Evolutionary conservation across 305 asterid species (phyloP).

Genomic region (Solanum hybrid): DNA sequence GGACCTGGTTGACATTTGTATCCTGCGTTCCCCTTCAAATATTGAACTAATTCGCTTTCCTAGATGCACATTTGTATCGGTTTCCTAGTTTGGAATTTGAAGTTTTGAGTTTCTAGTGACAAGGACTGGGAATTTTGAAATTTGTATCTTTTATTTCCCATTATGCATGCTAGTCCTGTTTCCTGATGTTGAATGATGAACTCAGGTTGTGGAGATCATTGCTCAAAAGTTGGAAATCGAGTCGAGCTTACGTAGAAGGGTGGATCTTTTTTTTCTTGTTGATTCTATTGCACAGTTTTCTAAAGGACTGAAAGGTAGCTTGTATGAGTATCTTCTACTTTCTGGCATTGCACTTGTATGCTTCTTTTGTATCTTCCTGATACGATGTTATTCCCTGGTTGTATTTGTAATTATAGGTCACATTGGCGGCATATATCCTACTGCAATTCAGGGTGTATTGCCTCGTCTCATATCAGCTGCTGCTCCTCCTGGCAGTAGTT

Average conservation of each 20-base stretch:
- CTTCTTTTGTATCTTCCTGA: background rate
- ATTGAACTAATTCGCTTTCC: background rate
- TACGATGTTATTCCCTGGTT: conserved; percentile 11
- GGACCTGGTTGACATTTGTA: background rate
- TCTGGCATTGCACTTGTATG: background rate
- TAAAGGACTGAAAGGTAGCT: conserved; percentile 65
- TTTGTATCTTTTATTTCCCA: background rate
- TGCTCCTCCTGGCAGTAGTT: conserved; percentile 80
- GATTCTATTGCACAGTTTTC: conserved; percentile 88
- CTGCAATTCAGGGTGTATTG: conserved; percentile 67
- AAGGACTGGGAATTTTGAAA: background rate
- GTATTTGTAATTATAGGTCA: conserved; percentile 48
- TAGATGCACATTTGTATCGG: background rate
- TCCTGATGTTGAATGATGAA: conserved; percentile 11
- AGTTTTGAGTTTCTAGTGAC: background rate
- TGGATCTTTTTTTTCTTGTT: conserved; percentile 87
- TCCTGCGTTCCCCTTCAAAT: background rate
- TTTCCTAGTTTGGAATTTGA: background rate
- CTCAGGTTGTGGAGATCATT: conserved; percentile 75
- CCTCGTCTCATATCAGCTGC: conserved; percentile 82
- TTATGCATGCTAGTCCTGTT: background rate
- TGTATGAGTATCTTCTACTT: background rate
- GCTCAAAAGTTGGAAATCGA: conserved; percentile 55
- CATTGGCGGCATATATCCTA: conserved; percentile 64
- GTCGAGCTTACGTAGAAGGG: conserved; percentile 61